Evolutionary conservation across 1,139 yeast genomes (phyloP), one percentile per base, ranked within the genome.

Genomic region (Blastobotrys capitulatus): DNA sequence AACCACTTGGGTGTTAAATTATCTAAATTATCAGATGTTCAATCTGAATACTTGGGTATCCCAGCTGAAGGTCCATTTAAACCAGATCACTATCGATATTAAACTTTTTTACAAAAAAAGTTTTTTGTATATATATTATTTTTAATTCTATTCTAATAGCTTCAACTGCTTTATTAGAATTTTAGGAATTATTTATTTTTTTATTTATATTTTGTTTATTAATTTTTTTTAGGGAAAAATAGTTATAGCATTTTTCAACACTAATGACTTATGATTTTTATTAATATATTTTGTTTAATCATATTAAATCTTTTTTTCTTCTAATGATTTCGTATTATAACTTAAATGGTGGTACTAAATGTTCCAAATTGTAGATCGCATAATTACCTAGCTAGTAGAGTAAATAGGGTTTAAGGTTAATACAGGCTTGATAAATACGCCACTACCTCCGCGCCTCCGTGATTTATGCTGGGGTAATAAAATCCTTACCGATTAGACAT

Each of bases 31-130:
- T 72, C 92, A 61, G 64, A 72, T 49, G 88, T 74, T 62, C 99
- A 92, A 83, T 82, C 96, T 65, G 96, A 89, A 61, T 92, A 92
- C 86, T 85, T 94, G 74, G 94, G 95, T 70, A 76, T 92, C 64
- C 90, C 97, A 68, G 70, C 74, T 67, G 86, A 83, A 74, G 99
- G 99, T 79, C 99, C 99, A 67, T 92, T 68, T 95, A 92, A 92
- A 86, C 84, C 96, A 69, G 98, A 92, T 66, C 87, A 83, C 78
- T 92, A 92, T 95, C 88, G 97, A 82, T 92, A 92, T 79, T 92
- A 88, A 75, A 62, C 61, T 51, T 4, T 29, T 29, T 29, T 7
- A 26, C 7, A 26, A 26, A 26, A 29, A 6, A 9, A 29, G 12
- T 29, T 29, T 26, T 22, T 35, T 20, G 31, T 26, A 16, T 25